Base-by-base conservation (phyloP, 2,329 filamentous ascomycete genomes). In the Epichloe hybrida region DNA sequence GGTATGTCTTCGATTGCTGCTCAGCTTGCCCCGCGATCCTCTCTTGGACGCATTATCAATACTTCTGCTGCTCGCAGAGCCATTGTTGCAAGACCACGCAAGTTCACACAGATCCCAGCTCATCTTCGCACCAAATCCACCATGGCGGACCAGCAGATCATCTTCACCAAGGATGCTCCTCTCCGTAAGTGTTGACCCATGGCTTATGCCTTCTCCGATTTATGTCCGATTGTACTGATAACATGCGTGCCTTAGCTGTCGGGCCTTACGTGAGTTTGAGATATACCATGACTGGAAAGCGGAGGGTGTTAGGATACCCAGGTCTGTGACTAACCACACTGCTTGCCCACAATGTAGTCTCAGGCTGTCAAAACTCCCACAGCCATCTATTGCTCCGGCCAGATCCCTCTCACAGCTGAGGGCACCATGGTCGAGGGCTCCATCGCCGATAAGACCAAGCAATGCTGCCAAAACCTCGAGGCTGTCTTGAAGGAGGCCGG, bases 401-500 rank as follows among this genome's bases (percentile, higher is more conserved):
- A 87, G 69, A 90, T 95, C 64, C 88, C 88, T 53, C 70, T 76
- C 55, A 78, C 77, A 55, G 68, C 74, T 52, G 66, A 74, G 50
- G 79, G 79, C 55, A 73, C 72, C 61, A 68, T 81, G 48, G 59
- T 81, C 45, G 69, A 76, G 63, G 80, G 78, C 56, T 73, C 72
- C 59, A 83, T 84, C 58, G 72, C 73, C 62, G 72, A 89, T 59
- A 79, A 81, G 71, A 83, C 80, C 31, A 69, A 70, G 49, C 72
- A 75, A 57, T 80, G 76, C 69, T 75, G 88, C 67, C 73, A 85
- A 69, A 95, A 94, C 70, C 79, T 96, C 63, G 77, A 84, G 67
- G 86, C 86, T 42, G 88, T 97, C 52, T 80, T 97, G 48, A 78
- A 81, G 54, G 88, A 83, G 60, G 88, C 89, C 23, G 88, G 87